Conservation (phyloP, 257 asterid genomes). For the Echites panduratus region DNA sequence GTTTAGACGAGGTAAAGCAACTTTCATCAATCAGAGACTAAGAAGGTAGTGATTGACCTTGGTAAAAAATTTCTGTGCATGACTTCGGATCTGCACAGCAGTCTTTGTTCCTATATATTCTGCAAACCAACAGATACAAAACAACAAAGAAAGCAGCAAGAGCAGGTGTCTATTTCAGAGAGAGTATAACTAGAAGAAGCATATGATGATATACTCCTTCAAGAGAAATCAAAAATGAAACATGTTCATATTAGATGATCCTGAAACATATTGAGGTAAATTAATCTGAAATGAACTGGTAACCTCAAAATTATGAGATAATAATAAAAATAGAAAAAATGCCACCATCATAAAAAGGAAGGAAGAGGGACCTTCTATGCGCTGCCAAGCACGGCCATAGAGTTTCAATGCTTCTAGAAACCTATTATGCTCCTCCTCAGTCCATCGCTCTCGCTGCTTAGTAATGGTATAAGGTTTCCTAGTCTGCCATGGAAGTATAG, state of each 20-base stretch:
- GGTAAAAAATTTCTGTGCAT: slow-evolving; percentile 96
- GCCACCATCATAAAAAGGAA: neutral
- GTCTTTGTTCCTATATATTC: slow-evolving; percentile 99
- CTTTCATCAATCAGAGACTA: slow-evolving; percentile 24
- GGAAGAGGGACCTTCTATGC: slow-evolving; percentile 68
- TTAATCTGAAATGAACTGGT: neutral
- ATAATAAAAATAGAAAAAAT: neutral
- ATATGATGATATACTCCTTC: slow-evolving; percentile 2
- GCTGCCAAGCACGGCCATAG: slow-evolving; percentile 99
- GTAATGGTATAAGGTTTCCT: slow-evolving; percentile 96
- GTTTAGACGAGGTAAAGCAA: slow-evolving; percentile 3
- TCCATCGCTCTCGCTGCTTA: slow-evolving; percentile 97
- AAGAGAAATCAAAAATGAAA: slow-evolving; percentile 7
- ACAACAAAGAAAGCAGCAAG: slow-evolving; percentile 30
- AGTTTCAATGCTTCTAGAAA: slow-evolving; percentile 92
- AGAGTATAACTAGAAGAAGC: slow-evolving; percentile 25
- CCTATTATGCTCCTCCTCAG: slow-evolving; percentile 94
- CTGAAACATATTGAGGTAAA: neutral
- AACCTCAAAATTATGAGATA: neutral
- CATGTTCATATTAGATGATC: neutral
- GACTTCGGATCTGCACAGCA: slow-evolving; percentile 99
- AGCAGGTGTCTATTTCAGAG: slow-evolving; percentile 37
- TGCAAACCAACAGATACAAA: slow-evolving; percentile 52
- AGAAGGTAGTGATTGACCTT: slow-evolving; percentile 64
- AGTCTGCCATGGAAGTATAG: slow-evolving; percentile 38